Percentiles rank a stretch among this genome's conserved stretches.
Conservation (phyloP, 2,329 filamentous ascomycete species). For the Colletotrichum agaves region DNA sequence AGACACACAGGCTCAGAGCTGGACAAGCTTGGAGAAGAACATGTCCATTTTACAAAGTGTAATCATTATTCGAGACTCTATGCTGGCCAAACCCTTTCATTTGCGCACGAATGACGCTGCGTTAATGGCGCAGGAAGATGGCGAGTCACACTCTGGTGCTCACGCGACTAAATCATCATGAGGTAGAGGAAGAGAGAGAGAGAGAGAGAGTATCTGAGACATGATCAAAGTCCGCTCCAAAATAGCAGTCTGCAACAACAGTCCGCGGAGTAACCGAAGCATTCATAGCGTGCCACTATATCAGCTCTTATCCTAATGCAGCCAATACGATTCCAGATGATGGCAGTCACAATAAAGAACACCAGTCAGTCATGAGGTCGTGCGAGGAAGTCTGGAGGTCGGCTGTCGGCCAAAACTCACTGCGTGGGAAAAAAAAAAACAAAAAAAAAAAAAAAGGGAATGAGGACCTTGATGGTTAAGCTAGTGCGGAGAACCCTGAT, state of each 20-base stretch:
- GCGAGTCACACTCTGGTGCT: background rate
- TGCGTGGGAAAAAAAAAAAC: background rate
- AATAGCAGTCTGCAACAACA: background rate
- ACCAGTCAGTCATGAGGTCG: slow-evolving; percentile 13
- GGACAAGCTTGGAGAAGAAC: no score
- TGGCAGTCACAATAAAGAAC: background rate
- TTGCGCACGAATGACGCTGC: no score
- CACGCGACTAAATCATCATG: background rate
- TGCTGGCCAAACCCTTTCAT: no score
- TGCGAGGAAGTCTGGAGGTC: background rate
- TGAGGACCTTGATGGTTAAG: slow-evolving; percentile 34
- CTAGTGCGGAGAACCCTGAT: slow-evolving; percentile 36
- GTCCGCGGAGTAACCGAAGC: background rate
- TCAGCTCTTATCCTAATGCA: background rate
- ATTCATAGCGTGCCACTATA: background rate
- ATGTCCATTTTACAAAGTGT: no score
- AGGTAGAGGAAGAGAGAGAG: no score
- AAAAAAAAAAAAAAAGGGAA: background rate
- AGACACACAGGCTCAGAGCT: background rate
- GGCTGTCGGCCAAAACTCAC: background rate
- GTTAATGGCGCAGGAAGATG: background rate
- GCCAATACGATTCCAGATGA: background rate
- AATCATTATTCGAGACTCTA: no score
- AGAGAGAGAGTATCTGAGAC: no score
- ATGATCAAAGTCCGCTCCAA: background rate